phyloP scores from a whole-genome alignment of 176 grass and related monocot species.

The Olyra latifolia region DNA sequence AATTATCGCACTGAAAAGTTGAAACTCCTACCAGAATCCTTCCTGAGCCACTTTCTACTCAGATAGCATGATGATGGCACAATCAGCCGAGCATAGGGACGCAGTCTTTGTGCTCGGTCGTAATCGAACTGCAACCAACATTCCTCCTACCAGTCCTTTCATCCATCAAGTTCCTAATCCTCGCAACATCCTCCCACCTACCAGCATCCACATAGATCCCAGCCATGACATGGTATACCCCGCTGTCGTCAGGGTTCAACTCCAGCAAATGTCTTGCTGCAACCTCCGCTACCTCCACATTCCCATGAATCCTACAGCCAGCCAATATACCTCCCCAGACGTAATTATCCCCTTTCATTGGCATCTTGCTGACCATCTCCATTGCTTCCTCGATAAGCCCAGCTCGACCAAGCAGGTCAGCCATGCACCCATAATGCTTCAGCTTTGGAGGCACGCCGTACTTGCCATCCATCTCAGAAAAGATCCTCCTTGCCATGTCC shows the following conservation, averaged over 20 bases:
- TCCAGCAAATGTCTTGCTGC: constrained; percentile 47
- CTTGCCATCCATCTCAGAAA: constrained; percentile 49
- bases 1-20: neutral
- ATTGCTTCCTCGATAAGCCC: constrained; percentile 54
- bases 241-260: constrained; percentile 47
- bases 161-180: constrained; percentile 56
- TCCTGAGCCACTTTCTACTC: neutral
- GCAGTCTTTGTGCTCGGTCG: neutral
- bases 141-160: constrained; percentile 44
- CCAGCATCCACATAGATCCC: constrained; percentile 49
- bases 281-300: constrained; percentile 48
- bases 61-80: neutral
- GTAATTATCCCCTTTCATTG: constrained; percentile 45
- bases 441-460: constrained; percentile 39
- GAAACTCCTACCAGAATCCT: neutral
- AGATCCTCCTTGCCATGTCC: constrained; percentile 48
- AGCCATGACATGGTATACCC: constrained; percentile 63
- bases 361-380: constrained; percentile 58
- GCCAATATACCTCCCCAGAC: constrained; percentile 66
- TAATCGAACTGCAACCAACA: constrained; percentile 48
- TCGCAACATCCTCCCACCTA: constrained; percentile 62
- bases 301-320: constrained; percentile 60
- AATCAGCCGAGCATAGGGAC: neutral
- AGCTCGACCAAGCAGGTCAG: constrained; percentile 59
- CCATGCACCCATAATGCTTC: constrained; percentile 77